These are phyloP conservation scores for Zymoseptoria ardabiliae DNA, from an alignment of 2,329 filamentous ascomycete species.

Conservation along the genomic window DNA sequence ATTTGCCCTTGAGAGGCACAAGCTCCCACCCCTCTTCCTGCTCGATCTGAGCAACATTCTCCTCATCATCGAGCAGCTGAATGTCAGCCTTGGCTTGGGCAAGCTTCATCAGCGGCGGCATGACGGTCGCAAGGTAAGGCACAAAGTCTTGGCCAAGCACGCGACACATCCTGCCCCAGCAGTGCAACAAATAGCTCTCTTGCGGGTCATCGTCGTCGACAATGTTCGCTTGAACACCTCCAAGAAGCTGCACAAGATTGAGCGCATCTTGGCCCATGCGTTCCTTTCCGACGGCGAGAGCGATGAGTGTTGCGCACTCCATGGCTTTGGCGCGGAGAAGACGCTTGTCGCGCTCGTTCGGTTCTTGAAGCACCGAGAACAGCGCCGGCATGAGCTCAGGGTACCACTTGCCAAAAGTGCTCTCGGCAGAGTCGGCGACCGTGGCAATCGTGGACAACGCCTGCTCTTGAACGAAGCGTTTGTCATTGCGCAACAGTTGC, in stretches of 20 bases:
- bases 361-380: constrained; percentile 78
- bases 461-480: constrained; percentile 96
- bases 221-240: constrained; percentile 77
- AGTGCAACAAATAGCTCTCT: constrained; percentile 94
- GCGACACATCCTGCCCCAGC: constrained; percentile 98
- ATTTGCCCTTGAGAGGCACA: constrained; percentile 92
- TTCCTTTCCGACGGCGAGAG: constrained; percentile 87
- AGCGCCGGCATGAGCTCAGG: constrained; percentile 91
- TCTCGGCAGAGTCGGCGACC: constrained; percentile 95
- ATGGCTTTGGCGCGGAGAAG: constrained; percentile 93
- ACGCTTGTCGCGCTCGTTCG: constrained; percentile 89
- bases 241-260: constrained; percentile 78
- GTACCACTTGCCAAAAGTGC: constrained; percentile 92
- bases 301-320: constrained; percentile 96
- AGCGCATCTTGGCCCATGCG: constrained; percentile 82
- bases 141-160: constrained; percentile 86
- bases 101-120: constrained; percentile 85
- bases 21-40: constrained; percentile 97
- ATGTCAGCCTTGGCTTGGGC: constrained; percentile 96
- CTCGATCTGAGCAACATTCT: constrained; percentile 85
- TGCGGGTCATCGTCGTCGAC: constrained; percentile 91
- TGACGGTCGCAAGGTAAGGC: constrained; percentile 84
- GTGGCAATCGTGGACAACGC: constrained; percentile 96
- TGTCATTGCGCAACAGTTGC: constrained; percentile 79
- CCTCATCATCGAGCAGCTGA: constrained; percentile 88